Conservation (phyloP, 2,329 filamentous ascomycete genomes). For the Fusarium chlamydosporum region DNA sequence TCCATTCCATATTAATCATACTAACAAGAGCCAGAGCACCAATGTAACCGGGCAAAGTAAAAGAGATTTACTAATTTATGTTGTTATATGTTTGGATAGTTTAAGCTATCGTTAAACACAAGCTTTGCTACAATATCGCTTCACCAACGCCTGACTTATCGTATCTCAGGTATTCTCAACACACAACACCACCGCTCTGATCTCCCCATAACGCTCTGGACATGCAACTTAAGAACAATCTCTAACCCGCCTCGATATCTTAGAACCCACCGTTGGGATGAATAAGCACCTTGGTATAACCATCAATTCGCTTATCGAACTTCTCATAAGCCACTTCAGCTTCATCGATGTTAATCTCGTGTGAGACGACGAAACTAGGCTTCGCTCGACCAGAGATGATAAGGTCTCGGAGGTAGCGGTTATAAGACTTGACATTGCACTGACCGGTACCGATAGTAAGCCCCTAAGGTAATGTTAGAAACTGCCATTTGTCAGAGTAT, state of each 20-base stretch:
- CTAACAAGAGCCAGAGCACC: too few species aligned
- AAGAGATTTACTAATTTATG: too few species aligned
- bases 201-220: neutral
- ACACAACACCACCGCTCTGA: neutral
- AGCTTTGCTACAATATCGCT: neutral
- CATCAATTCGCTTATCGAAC: constrained; percentile 75
- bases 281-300: constrained; percentile 77
- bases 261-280: constrained; percentile 70
- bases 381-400: constrained; percentile 75
- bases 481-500: neutral
- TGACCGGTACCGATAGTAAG: constrained; percentile 72
- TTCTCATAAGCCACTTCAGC: constrained; percentile 73
- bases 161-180: constrained; percentile 1
- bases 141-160: neutral
- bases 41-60: too few species aligned
- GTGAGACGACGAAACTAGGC: constrained; percentile 76
- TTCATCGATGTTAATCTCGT: constrained; percentile 74
- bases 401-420: constrained; percentile 74
- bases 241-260: neutral
- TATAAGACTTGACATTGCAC: constrained; percentile 78
- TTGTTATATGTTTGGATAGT: neutral
- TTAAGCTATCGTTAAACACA: neutral
- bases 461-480: constrained; percentile 58
- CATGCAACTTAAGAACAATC: neutral
- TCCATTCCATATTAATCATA: neutral